Base-by-base conservation (phyloP, 768 basidiomycete species). In the Nidula microcarpa region DNA sequence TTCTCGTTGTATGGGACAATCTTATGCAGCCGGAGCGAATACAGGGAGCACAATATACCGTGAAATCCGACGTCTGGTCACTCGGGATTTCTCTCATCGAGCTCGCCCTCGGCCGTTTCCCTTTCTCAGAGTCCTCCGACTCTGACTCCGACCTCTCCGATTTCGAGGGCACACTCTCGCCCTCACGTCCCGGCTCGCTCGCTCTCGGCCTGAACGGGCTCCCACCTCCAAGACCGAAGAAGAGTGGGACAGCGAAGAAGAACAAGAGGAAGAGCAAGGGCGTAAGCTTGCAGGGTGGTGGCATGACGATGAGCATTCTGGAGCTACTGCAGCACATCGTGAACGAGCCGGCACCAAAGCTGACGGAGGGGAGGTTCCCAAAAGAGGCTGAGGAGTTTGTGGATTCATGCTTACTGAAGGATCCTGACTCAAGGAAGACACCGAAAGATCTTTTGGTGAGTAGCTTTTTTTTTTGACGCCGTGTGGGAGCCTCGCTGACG, bases 61-160 rank as follows among this genome's bases (percentile, higher is more conserved):
- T 99, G 70, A 98, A 98, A 71, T 98, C 95, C 3, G 97, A 99
- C 62, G 96, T 98, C 4, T 99, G 97, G 97, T 98, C 96, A 0
- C 82, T 98, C 43, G 97, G 97, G 33, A 94, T 99, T 64, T 91
- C 94, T 6, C 78, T 99, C 47, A 95, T 98, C 67, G 97, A 99
- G 73, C 85, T 99, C 41, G 97, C 94, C 0, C 83, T 96, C 33
- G 97, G 96, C 13, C 89, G 94, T 36, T 99, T 99, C 80, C 97
- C 97, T 18, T 99, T 98, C 74, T 86, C 92, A 43, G 89, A 92
- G 64, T 86, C 86, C 2, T 88, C 86, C 33, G 64, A 69, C 48
- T 65, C 67, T 0, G 70, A 70, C 43, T 63, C 58, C 7, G 58
- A 66, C 62, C 75, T 88, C 51, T 89, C 88, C 16, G 91, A 92